Conservation (phyloP, 169 alveolate species). For the Cryptosporidium sp. region DNA sequence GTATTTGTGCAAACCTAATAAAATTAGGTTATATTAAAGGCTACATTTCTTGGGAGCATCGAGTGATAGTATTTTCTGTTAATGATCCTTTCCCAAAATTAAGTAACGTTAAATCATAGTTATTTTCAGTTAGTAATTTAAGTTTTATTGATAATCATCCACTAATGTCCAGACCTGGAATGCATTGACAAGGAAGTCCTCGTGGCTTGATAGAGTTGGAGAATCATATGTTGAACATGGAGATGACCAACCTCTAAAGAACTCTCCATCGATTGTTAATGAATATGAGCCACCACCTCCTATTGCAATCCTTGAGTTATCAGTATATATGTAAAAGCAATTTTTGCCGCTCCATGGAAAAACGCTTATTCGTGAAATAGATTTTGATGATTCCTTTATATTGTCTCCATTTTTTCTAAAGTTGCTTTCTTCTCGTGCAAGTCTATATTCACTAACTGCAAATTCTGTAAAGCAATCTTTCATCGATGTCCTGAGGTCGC, state of each 20-base stretch:
- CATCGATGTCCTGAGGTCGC: neutral
- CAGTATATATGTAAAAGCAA: constrained; percentile 82
- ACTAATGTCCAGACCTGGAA: constrained; percentile 74
- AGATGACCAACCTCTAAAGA: constrained; percentile 82
- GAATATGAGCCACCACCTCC: constrained; percentile 87
- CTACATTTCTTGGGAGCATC: constrained; percentile 88
- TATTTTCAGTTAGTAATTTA: neutral
- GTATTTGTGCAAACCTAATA: constrained; percentile 87
- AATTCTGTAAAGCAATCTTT: constrained; percentile 36
- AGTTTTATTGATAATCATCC: constrained; percentile 45
- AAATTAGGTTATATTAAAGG: constrained; percentile 87
- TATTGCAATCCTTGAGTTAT: constrained; percentile 80
- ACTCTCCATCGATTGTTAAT: constrained; percentile 81
- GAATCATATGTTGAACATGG: constrained; percentile 80
- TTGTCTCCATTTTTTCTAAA: neutral
- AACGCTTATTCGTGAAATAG: constrained; percentile 77
- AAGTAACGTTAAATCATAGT: constrained; percentile 12
- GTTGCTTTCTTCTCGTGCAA: neutral
- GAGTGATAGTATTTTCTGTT: constrained; percentile 85
- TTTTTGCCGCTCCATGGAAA: constrained; percentile 83
- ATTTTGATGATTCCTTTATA: neutral
- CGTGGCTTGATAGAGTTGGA: constrained; percentile 52
- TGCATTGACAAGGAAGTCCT: constrained; percentile 61
- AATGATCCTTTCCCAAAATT: constrained; percentile 85
- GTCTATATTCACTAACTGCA: constrained; percentile 36